Evolutionary conservation across 2,329 filamentous ascomycete genomes (phyloP).

Genomic region (Onygenales sp.): DNA sequence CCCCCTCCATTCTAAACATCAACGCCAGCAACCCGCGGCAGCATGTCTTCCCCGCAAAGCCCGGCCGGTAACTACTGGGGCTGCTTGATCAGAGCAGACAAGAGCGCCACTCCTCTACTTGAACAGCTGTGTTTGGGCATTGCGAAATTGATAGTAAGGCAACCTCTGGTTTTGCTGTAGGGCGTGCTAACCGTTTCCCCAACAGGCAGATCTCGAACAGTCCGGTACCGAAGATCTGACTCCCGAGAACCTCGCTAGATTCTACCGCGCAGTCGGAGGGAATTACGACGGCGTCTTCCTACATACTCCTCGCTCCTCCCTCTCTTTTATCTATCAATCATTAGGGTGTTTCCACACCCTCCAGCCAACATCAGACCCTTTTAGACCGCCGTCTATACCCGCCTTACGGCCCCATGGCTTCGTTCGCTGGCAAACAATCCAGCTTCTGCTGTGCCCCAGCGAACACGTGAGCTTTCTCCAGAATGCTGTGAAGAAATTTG

Average conservation of each 20-base stretch:
- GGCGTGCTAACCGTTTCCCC: not conserved
- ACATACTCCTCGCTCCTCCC: slow-evolving; percentile 58
- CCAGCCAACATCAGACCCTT: slow-evolving; percentile 62
- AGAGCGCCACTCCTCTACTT: slow-evolving; percentile 57
- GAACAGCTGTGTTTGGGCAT: slow-evolving; percentile 61
- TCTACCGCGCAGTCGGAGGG: slow-evolving; percentile 65
- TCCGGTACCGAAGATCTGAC: slow-evolving; percentile 34
- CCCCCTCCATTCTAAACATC: not conserved
- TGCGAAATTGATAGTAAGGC: slow-evolving; percentile 59
- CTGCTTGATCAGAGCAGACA: slow-evolving; percentile 55
- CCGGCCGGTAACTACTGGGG: slow-evolving; percentile 43
- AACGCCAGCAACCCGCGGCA: not conserved
- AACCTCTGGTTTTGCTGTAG: slow-evolving; percentile 2
- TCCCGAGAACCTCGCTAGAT: slow-evolving; percentile 62
- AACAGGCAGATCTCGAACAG: slow-evolving; percentile 12
- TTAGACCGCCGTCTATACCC: slow-evolving; percentile 66
- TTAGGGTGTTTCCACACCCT: slow-evolving; percentile 84
- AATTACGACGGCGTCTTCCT: slow-evolving; percentile 75
- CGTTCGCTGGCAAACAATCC: slow-evolving; percentile 86
- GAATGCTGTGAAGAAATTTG: slow-evolving; percentile 67
- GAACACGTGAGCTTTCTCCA: slow-evolving; percentile 81
- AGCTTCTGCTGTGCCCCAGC: slow-evolving; percentile 76
- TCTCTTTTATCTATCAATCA: slow-evolving; percentile 88
- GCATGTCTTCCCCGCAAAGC: slow-evolving; percentile 14
- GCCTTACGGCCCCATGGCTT: slow-evolving; percentile 77